Evolutionary conservation across 768 basidiomycete genomes (phyloP).

Genomic region (Hemileccinum rubropunctum): DNA sequence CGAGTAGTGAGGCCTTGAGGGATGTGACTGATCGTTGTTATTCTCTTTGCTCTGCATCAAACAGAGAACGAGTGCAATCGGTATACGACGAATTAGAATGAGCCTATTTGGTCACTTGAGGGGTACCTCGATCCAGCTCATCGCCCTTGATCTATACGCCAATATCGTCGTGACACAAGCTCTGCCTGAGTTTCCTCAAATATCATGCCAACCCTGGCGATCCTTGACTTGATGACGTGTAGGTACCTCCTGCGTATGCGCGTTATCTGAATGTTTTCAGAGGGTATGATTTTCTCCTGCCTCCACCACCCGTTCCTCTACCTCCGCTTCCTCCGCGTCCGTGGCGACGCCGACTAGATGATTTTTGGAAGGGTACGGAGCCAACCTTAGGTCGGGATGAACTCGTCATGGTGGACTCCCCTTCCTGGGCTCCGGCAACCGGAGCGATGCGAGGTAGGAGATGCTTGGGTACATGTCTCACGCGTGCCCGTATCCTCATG

Average conservation of each 20-base stretch:
- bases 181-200: no score
- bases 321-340: conserved; percentile 55
- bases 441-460: conserved; percentile 71
- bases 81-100: no score
- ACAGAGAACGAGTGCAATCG: no score
- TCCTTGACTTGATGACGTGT: no score
- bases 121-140: no score
- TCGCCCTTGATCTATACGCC: no score
- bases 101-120: no score
- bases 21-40: conserved; percentile 7
- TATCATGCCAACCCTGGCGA: no score
- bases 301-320: conserved; percentile 30
- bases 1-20: conserved; percentile 50
- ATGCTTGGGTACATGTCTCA: conserved; percentile 95
- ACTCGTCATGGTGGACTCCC: conserved; percentile 13
- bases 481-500: conserved; percentile 84
- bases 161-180: no score
- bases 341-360: conserved; percentile 38
- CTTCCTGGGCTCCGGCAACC: conserved; percentile 41
- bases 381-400: conserved; percentile 34
- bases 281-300: conserved; percentile 78
- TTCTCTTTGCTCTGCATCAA: conserved; percentile 2
- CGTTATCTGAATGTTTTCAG: conserved; percentile 72
- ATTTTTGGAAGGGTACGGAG: conserved; percentile 76
- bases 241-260: no score